Percentiles rank a stretch among this genome's conserved stretches.
phyloP scores from a whole-genome alignment of 2,329 filamentous ascomycete species.

The Xylariaceae sp. region DNA sequence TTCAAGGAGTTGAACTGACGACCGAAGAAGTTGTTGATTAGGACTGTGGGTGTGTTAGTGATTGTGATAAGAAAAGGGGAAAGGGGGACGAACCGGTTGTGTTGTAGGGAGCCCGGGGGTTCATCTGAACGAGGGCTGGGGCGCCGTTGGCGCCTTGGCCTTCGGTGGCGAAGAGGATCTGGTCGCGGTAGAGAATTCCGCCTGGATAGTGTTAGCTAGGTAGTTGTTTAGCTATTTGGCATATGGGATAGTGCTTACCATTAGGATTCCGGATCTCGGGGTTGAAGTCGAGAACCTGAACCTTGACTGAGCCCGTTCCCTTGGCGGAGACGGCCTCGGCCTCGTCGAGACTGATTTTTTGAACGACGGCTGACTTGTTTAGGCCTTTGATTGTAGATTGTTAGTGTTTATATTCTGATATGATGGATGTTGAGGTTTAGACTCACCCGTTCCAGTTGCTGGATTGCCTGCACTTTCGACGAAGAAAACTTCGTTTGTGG shows the following conservation, averaged over 20 bases:
- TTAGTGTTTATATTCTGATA: neutral
- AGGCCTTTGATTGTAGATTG: constrained; percentile 31
- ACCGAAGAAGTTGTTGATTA: constrained; percentile 56
- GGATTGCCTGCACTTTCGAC: constrained; percentile 46
- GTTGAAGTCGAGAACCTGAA: constrained; percentile 38
- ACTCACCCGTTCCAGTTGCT: constrained; percentile 40
- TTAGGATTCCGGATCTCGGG: constrained; percentile 47
- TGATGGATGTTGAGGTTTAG: neutral
- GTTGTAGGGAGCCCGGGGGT: constrained; percentile 44
- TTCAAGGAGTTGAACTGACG: constrained; percentile 57
- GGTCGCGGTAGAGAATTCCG: constrained; percentile 45
- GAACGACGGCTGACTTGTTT: constrained; percentile 46
- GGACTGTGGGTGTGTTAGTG: constrained; percentile 27
- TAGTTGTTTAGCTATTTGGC: neutral
- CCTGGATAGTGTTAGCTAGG: constrained; percentile 31
- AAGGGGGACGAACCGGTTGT: constrained; percentile 35
- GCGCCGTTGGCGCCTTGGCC: constrained; percentile 42
- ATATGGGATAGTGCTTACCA: constrained; percentile 32
- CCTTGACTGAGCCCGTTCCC: constrained; percentile 37
- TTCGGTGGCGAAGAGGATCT: constrained; percentile 46
- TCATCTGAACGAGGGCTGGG: constrained; percentile 40
- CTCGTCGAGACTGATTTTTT: constrained; percentile 44
- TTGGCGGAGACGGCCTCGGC: constrained; percentile 37
- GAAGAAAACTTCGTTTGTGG: constrained; percentile 50
- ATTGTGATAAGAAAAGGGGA: no score